Evolutionary conservation across 1,139 yeast species (phyloP).

Genomic region (Debaryomycetaceae sp.): DNA sequence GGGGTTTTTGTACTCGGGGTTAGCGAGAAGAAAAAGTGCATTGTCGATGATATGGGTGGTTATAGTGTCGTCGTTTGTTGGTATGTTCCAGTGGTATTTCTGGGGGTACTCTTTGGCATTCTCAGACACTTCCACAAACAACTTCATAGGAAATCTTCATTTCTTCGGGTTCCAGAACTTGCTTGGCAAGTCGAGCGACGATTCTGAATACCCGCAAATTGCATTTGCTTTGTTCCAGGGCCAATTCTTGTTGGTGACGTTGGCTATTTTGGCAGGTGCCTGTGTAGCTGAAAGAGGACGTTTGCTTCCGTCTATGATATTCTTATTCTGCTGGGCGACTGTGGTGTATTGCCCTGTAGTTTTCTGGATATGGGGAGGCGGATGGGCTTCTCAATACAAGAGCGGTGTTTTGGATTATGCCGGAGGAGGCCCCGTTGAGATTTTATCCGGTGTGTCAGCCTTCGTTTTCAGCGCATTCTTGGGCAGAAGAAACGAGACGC

Average conservation of each 20-base stretch:
- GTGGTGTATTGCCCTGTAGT: constrained; percentile 90
- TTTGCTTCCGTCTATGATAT: constrained; percentile 77
- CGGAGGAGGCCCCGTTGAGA: constrained; percentile 97
- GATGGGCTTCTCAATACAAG: constrained; percentile 73
- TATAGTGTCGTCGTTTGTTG: constrained; percentile 73
- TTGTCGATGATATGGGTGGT: constrained; percentile 84
- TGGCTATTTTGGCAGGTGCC: constrained; percentile 92
- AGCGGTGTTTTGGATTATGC: constrained; percentile 96
- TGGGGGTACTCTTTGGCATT: constrained; percentile 97
- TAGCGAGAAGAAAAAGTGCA: constrained; percentile 89
- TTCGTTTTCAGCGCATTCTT: constrained; percentile 79
- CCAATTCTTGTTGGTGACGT: constrained; percentile 85
- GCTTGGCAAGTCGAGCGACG: constrained; percentile 46
- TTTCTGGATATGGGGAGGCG: constrained; percentile 94
- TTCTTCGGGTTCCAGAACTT: constrained; percentile 78
- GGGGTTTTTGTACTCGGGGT: constrained; percentile 88
- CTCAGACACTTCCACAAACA: constrained; percentile 68
- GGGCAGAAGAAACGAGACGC: constrained; percentile 79
- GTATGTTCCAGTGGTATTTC: constrained; percentile 89
- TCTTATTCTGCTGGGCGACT: constrained; percentile 85
- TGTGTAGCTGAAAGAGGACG: constrained; percentile 88
- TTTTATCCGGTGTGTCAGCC: constrained; percentile 86
- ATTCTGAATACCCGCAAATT: constrained; percentile 67
- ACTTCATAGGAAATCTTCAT: constrained; percentile 81
- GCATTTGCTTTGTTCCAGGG: constrained; percentile 86